Evolutionary conservation across 164 flowering plant species (phyloP).

Genomic region (Macadamia tetraphylla): DNA sequence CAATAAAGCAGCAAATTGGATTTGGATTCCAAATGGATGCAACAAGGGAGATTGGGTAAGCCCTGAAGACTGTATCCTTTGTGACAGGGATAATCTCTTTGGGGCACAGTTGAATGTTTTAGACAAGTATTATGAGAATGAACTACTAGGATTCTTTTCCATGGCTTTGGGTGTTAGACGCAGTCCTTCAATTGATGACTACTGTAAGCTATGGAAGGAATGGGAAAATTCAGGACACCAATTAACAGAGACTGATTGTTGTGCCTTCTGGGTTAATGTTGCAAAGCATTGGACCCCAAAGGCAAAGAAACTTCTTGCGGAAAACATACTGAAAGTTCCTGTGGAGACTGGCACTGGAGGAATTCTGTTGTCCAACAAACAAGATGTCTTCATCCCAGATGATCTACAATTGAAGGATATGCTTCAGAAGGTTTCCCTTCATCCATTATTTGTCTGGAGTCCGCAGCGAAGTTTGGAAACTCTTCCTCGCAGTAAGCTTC

Average conservation of each 20-base stretch:
- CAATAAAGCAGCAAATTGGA: conserved; percentile 16
- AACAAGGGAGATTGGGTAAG: conserved; percentile 43
- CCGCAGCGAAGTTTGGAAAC: conserved; percentile 37
- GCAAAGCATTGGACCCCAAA: conserved; percentile 24
- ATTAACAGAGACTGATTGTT: conserved; percentile 39
- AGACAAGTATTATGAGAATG: conserved; percentile 34
- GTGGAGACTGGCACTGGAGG: conserved; percentile 23
- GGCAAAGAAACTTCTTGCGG: conserved; percentile 22
- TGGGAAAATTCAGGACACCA: conserved; percentile 38
- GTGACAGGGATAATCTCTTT: conserved; percentile 46
- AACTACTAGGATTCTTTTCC: conserved; percentile 40
- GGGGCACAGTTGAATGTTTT: conserved; percentile 35
- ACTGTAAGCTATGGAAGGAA: conserved; percentile 45
- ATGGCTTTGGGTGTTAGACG: conserved; percentile 31
- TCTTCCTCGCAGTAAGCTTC: conserved; percentile 29
- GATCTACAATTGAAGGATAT: conserved; percentile 55
- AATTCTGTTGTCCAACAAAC: conserved; percentile 31
- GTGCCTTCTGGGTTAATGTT: conserved; percentile 49
- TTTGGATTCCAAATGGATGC: conserved; percentile 52
- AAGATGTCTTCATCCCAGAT: conserved; percentile 56
- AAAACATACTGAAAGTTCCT: conserved; percentile 39
- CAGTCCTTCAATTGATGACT: conserved; percentile 46
- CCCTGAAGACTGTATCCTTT: conserved; percentile 41
- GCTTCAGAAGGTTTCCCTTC: conserved; percentile 27
- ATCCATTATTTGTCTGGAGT: conserved; percentile 54